A percentile compares a stretch with the other conserved stretches of the same genome.
Evolutionary conservation across 306 rosid genomes (phyloP).

Genomic region (Mimosa pudica): DNA sequence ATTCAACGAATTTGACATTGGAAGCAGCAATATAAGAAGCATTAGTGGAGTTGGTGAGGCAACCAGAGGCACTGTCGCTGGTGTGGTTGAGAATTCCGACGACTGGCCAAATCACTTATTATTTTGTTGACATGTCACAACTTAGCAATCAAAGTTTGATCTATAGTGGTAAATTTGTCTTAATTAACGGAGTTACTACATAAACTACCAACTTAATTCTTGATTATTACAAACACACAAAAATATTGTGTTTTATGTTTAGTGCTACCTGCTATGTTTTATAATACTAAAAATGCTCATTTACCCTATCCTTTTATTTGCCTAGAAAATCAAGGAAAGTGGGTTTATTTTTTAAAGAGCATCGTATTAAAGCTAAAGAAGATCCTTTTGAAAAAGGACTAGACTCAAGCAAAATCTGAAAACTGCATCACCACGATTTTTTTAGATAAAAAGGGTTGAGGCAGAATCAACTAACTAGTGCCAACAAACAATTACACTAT

Average conservation of each 20-base stretch:
- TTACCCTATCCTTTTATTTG: not conserved
- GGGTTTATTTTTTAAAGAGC: not conserved
- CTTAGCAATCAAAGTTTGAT: too few species aligned
- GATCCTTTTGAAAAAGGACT: not conserved
- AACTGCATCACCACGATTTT: not conserved
- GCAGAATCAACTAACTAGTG: not conserved
- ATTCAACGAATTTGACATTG: constrained; percentile 78
- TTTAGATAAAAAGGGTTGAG: not conserved
- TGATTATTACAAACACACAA: too few species aligned
- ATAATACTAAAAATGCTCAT: too few species aligned
- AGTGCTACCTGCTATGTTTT: too few species aligned
- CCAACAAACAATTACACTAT: not conserved
- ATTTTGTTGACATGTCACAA: too few species aligned
- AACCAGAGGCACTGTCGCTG: constrained; percentile 80
- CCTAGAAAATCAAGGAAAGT: not conserved
- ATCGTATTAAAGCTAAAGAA: not conserved
- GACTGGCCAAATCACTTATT: constrained; percentile 39
- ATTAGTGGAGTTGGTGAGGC: constrained; percentile 59
- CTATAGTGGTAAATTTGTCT: too few species aligned
- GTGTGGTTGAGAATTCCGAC: constrained; percentile 86
- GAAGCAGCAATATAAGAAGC: constrained; percentile 82
- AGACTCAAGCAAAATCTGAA: not conserved
- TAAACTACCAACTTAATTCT: too few species aligned
- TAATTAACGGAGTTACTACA: too few species aligned
- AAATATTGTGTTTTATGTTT: too few species aligned